phyloP scores from a whole-genome alignment of 169 alveolate genomes.

The Cryptosporidium baileyi region DNA sequence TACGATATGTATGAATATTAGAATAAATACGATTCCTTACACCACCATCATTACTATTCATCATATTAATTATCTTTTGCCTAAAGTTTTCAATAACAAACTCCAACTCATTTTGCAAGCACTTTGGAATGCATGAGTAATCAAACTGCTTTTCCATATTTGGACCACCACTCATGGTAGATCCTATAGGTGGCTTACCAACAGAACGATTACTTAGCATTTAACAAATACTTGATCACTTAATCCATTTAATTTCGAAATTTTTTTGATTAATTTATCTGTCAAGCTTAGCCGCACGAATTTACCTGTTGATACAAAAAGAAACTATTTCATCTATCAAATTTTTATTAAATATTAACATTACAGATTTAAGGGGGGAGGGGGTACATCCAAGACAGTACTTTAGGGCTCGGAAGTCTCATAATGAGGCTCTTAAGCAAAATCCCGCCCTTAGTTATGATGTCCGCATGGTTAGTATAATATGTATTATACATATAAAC shows the following conservation, averaged over 20 bases:
- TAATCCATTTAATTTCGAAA: background rate
- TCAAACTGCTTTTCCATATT: conserved; percentile 30
- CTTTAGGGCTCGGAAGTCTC: conserved; percentile 45
- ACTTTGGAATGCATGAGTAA: conserved; percentile 36
- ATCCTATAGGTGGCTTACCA: background rate
- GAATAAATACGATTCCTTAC: conserved; percentile 49
- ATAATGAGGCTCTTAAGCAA: background rate
- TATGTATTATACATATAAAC: background rate
- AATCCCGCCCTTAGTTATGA: background rate
- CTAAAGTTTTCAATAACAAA: conserved; percentile 25
- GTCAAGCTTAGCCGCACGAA: background rate
- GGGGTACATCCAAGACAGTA: conserved; percentile 17
- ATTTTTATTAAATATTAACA: too few species aligned
- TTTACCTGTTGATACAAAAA: too few species aligned
- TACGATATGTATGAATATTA: conserved; percentile 23
- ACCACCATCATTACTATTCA: conserved; percentile 44
- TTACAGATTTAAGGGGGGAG: background rate
- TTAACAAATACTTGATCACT: background rate
- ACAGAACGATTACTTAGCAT: background rate
- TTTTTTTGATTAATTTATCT: background rate
- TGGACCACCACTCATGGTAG: background rate
- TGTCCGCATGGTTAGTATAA: background rate
- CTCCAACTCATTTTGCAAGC: conserved; percentile 61
- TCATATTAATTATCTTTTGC: conserved; percentile 15
- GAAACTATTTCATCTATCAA: too few species aligned